A percentile compares a stretch with the other conserved stretches of the same genome.
Evolutionary conservation across 192 early-diverging fungal species (phyloP).

Genomic region (Linderina pennispora): DNA sequence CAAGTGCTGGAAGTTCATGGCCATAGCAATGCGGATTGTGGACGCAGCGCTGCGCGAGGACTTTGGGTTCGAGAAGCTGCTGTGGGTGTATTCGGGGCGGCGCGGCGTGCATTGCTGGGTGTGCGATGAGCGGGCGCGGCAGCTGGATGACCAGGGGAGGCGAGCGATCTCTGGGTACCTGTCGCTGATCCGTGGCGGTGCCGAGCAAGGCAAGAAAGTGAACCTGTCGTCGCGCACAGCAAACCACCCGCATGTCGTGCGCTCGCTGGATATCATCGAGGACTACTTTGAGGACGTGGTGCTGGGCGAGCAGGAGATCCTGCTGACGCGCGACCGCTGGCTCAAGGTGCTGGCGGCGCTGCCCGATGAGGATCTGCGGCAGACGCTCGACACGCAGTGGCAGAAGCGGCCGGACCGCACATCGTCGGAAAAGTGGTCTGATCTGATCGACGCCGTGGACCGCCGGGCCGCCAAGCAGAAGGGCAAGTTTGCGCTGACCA

Average conservation of each 20-base stretch:
- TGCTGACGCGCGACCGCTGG: conserved; percentile 60
- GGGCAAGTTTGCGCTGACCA: conserved; percentile 29
- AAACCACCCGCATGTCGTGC: conserved; percentile 59
- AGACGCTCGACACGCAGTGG: conserved; percentile 34
- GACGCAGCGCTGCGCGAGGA: conserved; percentile 76
- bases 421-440: conserved; percentile 44
- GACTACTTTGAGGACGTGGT: conserved; percentile 68
- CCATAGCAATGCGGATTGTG: conserved; percentile 81
- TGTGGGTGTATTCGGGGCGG: conserved; percentile 96
- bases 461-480: conserved; percentile 23
- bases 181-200: conserved; percentile 73
- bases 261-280: conserved; percentile 57
- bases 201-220: conserved; percentile 68
- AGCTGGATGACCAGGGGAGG: conserved; percentile 69
- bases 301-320: conserved; percentile 67
- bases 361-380: conserved; percentile 62
- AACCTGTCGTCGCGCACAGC: conserved; percentile 45
- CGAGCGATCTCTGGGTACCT: conserved; percentile 81
- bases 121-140: conserved; percentile 79
- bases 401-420: conserved; percentile 22
- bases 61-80: conserved; percentile 88
- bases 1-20: conserved; percentile 96
- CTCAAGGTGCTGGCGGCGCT: conserved; percentile 69
- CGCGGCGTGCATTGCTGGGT: conserved; percentile 99
- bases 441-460: conserved; percentile 37